phyloP scores from a whole-genome alignment of 306 rosid species.

The Leucaena leucocephala region DNA sequence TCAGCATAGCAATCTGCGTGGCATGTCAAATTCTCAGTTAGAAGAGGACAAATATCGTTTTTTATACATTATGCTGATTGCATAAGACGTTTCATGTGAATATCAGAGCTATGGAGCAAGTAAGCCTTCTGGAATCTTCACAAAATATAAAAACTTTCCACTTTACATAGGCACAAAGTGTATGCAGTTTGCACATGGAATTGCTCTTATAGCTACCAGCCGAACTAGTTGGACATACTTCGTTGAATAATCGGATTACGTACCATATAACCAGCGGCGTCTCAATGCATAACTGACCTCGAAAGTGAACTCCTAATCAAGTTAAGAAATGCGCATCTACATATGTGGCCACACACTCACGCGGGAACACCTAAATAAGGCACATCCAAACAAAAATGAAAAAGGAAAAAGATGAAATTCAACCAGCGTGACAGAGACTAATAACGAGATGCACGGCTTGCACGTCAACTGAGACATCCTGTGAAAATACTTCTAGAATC shows the following conservation, averaged over 20 bases:
- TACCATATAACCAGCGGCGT: slow-evolving; percentile 23
- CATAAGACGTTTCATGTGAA: slow-evolving; percentile 8
- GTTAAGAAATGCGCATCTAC: not conserved
- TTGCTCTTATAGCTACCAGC: not conserved
- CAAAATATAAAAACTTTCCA: slow-evolving; percentile 1
- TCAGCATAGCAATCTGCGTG: slow-evolving; percentile 73
- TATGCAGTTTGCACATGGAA: slow-evolving; percentile 6
- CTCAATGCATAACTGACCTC: slow-evolving; percentile 12
- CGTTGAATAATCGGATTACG: not conserved
- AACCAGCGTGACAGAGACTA: not conserved
- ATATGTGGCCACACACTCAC: slow-evolving; percentile 1
- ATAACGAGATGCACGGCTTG: not conserved
- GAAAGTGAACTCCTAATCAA: slow-evolving; percentile 12
- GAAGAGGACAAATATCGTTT: slow-evolving; percentile 32
- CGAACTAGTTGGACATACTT: slow-evolving; percentile 8
- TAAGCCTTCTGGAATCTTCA: not conserved
- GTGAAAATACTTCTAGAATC: slow-evolving; percentile 28
- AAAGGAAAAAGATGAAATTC: not conserved
- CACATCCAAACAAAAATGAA: not conserved
- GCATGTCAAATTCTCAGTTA: slow-evolving; percentile 36
- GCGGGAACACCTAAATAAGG: slow-evolving; percentile 8
- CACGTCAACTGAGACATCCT: slow-evolving; percentile 5
- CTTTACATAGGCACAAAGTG: slow-evolving; percentile 8
- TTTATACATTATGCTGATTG: slow-evolving; percentile 10
- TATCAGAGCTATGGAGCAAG: not conserved